Percentiles rank a stretch among this genome's conserved stretches.
phyloP scores from a whole-genome alignment of 2,329 filamentous ascomycete genomes.

The Fusarium buharicum region DNA sequence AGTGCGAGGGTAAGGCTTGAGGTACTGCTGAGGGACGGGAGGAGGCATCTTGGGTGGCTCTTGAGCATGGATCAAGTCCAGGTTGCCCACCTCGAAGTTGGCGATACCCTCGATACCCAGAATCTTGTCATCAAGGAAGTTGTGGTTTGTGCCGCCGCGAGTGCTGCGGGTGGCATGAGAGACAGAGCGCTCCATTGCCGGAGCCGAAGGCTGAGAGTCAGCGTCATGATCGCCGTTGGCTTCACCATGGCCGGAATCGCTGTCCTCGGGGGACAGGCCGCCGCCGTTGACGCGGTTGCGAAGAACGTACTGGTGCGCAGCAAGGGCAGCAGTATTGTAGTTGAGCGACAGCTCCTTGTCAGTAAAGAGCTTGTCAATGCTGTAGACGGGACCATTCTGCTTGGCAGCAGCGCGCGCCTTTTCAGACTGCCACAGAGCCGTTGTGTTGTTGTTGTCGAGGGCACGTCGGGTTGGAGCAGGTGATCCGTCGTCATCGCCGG shows the following conservation, averaged over 20 bases:
- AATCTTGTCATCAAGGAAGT: conserved; percentile 67
- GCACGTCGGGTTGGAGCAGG: conserved; percentile 67
- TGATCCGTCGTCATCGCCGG: conserved; percentile 70
- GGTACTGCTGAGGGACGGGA: conserved; percentile 66
- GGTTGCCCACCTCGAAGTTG: conserved; percentile 68
- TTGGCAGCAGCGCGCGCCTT: conserved; percentile 64
- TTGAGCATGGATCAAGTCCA: conserved; percentile 65
- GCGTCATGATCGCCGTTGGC: conserved; percentile 62
- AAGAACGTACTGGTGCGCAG: conserved; percentile 70
- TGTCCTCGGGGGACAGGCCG: conserved; percentile 63
- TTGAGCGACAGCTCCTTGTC: conserved; percentile 75
- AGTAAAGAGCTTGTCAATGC: conserved; percentile 76
- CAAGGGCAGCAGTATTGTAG: conserved; percentile 70
- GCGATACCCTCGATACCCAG: conserved; percentile 69
- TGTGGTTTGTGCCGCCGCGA: conserved; percentile 62
- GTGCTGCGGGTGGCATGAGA: conserved; percentile 73
- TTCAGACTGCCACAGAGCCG: conserved; percentile 71
- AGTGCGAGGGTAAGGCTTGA: conserved; percentile 65
- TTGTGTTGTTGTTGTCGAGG: conserved; percentile 67
- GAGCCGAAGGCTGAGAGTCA: conserved; percentile 60
- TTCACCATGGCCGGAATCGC: conserved; percentile 63
- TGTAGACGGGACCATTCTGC: conserved; percentile 70
- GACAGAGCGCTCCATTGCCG: conserved; percentile 70
- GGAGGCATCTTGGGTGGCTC: conserved; percentile 69
- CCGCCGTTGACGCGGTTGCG: conserved; percentile 65